Evolutionary conservation across 257 asterid genomes (phyloP).

Genomic region (Jacaranda copaia): DNA sequence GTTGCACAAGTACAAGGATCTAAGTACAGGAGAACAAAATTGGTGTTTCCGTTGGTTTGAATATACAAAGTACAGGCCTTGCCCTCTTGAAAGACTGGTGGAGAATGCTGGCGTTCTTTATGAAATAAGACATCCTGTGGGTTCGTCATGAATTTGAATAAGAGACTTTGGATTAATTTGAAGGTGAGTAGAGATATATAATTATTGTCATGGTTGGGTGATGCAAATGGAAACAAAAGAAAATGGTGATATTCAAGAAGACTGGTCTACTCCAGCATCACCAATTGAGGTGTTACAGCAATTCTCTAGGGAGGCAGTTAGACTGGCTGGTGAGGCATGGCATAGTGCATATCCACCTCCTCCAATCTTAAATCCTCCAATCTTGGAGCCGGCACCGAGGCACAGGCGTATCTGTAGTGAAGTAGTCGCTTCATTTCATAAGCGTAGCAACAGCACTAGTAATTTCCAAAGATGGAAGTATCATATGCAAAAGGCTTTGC

Average conservation of each 20-base stretch:
- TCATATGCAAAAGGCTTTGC: conserved; percentile 73
- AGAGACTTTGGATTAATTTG: conserved; percentile 22
- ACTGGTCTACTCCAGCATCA: conserved; percentile 60
- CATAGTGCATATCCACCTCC: conserved; percentile 37
- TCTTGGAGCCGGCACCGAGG: conserved; percentile 40
- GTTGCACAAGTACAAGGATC: conserved; percentile 22
- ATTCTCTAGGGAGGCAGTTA: conserved; percentile 63
- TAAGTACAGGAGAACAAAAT: conserved; percentile 2
- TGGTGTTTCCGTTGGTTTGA: not conserved
- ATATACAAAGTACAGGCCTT: no score
- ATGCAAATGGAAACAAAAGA: conserved; percentile 52
- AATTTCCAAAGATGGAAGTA: conserved; percentile 64
- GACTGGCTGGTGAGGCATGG: conserved; percentile 65
- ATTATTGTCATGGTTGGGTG: conserved; percentile 34
- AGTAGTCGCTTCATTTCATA: conserved; percentile 48
- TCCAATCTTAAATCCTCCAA: conserved; percentile 26
- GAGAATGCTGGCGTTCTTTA: conserved; percentile 29
- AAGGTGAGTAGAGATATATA: conserved; percentile 31
- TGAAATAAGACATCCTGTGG: conserved; percentile 3
- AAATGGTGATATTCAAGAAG: conserved; percentile 47
- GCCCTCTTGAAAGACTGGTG: conserved; percentile 6
- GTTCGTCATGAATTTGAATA: conserved; percentile 30
- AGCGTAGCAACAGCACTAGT: conserved; percentile 46
- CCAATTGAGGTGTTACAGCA: conserved; percentile 64
- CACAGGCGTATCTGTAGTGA: conserved; percentile 83